Evolutionary conservation across 768 basidiomycete genomes (phyloP).

Genomic region (Leucocoprinus sp.): DNA sequence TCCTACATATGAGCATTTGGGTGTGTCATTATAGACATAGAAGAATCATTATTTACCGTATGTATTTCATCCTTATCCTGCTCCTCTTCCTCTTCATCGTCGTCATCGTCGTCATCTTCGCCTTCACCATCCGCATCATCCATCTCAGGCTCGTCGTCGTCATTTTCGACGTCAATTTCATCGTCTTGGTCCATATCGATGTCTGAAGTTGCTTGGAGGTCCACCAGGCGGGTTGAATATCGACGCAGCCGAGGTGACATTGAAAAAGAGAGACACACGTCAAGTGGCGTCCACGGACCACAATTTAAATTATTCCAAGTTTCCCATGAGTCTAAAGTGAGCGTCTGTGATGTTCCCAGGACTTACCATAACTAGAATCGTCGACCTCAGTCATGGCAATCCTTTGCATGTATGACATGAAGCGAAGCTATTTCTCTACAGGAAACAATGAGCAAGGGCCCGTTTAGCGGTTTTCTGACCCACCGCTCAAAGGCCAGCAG

Average conservation of each 20-base stretch:
- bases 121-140: constrained; percentile 21
- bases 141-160: constrained; percentile 27
- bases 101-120: constrained; percentile 26
- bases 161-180: constrained; percentile 32
- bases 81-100: constrained; percentile 23
- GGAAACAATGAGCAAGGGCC: not conserved
- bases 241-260: constrained; percentile 28
- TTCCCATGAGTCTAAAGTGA: constrained; percentile 11
- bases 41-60: constrained; percentile 7
- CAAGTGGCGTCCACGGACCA: not conserved
- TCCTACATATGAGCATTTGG: not conserved
- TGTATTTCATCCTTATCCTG: constrained; percentile 29
- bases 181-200: constrained; percentile 28
- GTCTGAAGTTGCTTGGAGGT: constrained; percentile 27
- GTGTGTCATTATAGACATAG: not conserved
- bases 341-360: constrained; percentile 11
- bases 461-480: not conserved
- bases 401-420: not conserved
- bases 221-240: constrained; percentile 23
- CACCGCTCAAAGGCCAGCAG: too few species aligned
- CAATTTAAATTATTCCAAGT: constrained; percentile 1
- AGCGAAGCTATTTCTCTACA: not conserved
- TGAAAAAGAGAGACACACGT: constrained; percentile 4
- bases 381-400: not conserved
- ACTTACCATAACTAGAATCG: constrained; percentile 8